phyloP scores from a whole-genome alignment of 2,329 filamentous ascomycete species.

The Penicillium hordei region DNA sequence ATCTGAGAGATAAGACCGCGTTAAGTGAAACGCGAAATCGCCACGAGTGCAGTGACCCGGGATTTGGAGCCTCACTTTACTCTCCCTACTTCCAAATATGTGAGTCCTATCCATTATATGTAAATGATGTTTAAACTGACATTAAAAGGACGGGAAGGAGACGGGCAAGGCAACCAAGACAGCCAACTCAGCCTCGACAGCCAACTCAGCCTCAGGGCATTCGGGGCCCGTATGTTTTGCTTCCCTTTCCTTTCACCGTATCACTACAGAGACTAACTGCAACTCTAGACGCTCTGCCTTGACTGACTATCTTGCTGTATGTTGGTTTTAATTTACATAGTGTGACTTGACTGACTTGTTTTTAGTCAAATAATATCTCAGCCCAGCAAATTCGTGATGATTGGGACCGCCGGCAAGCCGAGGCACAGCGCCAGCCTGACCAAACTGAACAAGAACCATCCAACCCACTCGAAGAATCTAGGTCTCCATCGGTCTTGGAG shows the following conservation, averaged over 20 bases:
- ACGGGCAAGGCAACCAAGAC: conserved; percentile 19
- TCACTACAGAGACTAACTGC: conserved; percentile 17
- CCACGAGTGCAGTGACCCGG: conserved; percentile 36
- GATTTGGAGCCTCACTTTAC: neutral
- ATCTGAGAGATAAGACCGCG: conserved; percentile 32
- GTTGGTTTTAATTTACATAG: conserved; percentile 21
- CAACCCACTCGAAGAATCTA: conserved; percentile 38
- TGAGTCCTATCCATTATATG: neutral
- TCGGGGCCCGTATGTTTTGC: conserved; percentile 47
- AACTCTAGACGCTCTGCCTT: conserved; percentile 59
- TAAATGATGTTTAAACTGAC: neutral
- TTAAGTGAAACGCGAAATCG: conserved; percentile 46
- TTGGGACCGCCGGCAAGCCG: conserved; percentile 53
- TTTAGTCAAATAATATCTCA: conserved; percentile 64
- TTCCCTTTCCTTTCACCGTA: neutral
- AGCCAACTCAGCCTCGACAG: neutral
- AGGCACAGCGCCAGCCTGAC: conserved; percentile 46
- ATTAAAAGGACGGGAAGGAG: conserved; percentile 33
- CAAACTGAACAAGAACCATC: conserved; percentile 24
- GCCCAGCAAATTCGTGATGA: conserved; percentile 62
- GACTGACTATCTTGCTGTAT: conserved; percentile 66
- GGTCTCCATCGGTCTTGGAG: conserved; percentile 25
- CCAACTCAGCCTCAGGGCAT: conserved; percentile 27
- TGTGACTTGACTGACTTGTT: neutral
- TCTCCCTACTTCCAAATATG: neutral